These are phyloP conservation scores for Fusarium anthophilum DNA, from an alignment of 2,329 filamentous ascomycete species.

Conservation along the genomic window DNA sequence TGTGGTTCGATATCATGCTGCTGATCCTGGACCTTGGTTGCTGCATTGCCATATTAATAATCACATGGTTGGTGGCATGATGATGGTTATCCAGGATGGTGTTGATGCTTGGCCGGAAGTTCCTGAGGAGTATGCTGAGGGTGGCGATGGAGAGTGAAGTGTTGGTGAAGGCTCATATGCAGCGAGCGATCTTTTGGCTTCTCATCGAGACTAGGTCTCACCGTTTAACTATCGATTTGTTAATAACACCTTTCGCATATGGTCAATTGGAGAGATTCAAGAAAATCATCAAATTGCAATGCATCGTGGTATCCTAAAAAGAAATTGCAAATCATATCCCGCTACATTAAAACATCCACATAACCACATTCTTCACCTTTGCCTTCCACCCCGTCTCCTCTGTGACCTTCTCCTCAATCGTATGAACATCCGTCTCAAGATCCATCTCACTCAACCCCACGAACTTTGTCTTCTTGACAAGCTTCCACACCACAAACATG, in stretches of 20 bases:
- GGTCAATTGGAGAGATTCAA: not conserved
- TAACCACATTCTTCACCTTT: conserved; percentile 36
- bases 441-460: conserved; percentile 68
- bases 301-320: not conserved
- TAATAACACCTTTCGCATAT: not conserved
- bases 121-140: conserved; percentile 50
- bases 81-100: conserved; percentile 60
- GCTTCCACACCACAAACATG: conserved; percentile 77
- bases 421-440: conserved; percentile 67
- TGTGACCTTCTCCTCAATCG: conserved; percentile 51
- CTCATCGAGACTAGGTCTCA: conserved; percentile 12
- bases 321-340: not conserved
- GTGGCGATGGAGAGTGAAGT: conserved; percentile 14
- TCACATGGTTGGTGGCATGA: conserved; percentile 65
- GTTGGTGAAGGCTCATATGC: not conserved
- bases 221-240: not conserved
- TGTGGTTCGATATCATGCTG: conserved; percentile 61
- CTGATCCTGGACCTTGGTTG: conserved; percentile 63
- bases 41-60: conserved; percentile 66
- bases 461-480: conserved; percentile 70
- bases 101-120: conserved; percentile 55
- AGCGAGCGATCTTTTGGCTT: not conserved
- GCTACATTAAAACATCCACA: conserved; percentile 49
- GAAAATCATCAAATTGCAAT: not conserved
- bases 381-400: conserved; percentile 59